Base-by-base conservation (phyloP, 148 eudicot genomes). In the Limonium bicolor region DNA sequence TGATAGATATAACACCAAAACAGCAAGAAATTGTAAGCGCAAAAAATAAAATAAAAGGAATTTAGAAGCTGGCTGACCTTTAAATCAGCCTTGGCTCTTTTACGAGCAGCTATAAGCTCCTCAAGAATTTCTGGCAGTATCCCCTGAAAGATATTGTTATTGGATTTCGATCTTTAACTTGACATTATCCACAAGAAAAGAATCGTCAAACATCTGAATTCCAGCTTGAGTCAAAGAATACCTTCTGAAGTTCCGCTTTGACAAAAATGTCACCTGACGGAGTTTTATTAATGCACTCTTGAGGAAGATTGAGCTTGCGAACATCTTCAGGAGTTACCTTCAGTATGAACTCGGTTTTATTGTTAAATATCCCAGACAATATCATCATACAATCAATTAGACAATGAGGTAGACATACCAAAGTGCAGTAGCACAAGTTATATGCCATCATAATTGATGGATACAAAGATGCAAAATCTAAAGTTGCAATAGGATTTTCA, bases 401-500 rank as follows among this genome's bases (percentile, higher is more conserved):
- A n/a, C n/a, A n/a, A n/a, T n/a, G 27, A 43, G 19, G 28, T 2
- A 41, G 11, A 43, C 29, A 65, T 66, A 90, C 99, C 82, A 90
- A 74, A 52, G 99, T 80, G 53, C 99, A 90, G 55, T 90, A 90
- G 56, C 99, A 90, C 51, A 90, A 59, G 65, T 90, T 90, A 62
- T 90, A 85, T 29, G 99, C 99, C 99, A 90, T 90, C 99, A 90
- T 90, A 46, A 90, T 90, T 43, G 99, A 90, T 53, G 99, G 99
- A 71, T 90, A 90, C 33, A 90, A 58, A 64, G 99, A 85, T 51
- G 99, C 99, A 73, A 90, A 90, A 78, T 90, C 99, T 62, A 90
- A 50, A 13, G 99, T 90, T 35, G 99, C 99, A 53, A 90, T 85
- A 37, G 99, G 99, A 67, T 90, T 90, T 68, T 84, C 99, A 50